phyloP scores from a whole-genome alignment of 2,329 filamentous ascomycete species.

The Lachnellula occidentalis region DNA sequence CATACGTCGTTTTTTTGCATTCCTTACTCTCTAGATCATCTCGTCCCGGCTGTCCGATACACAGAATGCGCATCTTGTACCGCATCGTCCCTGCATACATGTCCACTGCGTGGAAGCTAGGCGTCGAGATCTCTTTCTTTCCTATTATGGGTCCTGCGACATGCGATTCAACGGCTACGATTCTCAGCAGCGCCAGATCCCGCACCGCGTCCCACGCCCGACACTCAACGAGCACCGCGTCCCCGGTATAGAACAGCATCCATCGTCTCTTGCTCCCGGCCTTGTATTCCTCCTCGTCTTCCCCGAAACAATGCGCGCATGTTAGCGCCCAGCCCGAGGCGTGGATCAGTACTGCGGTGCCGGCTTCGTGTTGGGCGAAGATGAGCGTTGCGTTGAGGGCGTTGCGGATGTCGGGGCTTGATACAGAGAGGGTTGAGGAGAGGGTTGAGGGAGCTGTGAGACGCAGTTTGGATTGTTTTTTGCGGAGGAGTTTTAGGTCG shows the following conservation, averaged over 20 bases:
- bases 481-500: constrained; percentile 7
- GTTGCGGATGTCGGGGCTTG: neutral
- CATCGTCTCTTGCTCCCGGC: constrained; percentile 28
- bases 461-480: constrained; percentile 5
- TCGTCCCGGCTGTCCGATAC: constrained; percentile 37
- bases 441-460: neutral
- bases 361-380: constrained; percentile 45
- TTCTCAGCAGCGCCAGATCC: constrained; percentile 43
- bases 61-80: constrained; percentile 19
- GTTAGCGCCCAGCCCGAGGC: constrained; percentile 41
- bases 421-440: neutral
- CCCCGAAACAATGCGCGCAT: constrained; percentile 47
- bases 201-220: constrained; percentile 28
- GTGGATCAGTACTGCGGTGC: constrained; percentile 46
- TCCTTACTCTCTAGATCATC: constrained; percentile 43
- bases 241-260: constrained; percentile 37
- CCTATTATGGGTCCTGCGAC: neutral
- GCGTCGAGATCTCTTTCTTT: neutral
- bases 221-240: constrained; percentile 37
- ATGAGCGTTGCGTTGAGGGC: constrained; percentile 34
- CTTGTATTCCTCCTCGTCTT: constrained; percentile 34
- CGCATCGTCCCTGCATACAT: neutral
- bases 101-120: neutral
- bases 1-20: constrained; percentile 32
- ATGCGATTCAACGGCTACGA: constrained; percentile 31